Conservation (phyloP, 331 rosid genomes). For the Malus hybrid region DNA sequence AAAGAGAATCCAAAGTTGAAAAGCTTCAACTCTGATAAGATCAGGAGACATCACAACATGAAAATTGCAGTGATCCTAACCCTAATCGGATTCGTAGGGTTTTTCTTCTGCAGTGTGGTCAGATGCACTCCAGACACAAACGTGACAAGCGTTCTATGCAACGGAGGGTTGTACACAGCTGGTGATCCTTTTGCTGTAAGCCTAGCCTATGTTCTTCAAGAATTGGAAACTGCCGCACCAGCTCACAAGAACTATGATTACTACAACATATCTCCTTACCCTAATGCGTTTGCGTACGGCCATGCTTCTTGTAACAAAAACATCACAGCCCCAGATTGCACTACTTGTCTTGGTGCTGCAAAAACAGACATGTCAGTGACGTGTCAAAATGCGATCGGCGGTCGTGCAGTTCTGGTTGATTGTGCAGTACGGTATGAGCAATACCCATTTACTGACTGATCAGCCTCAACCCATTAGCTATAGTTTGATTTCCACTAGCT, state of each 20-base stretch:
- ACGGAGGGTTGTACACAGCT: slow-evolving; percentile 29
- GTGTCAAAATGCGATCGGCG: slow-evolving; percentile 50
- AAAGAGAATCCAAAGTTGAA: not conserved
- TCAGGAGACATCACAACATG: not conserved
- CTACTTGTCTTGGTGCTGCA: slow-evolving; percentile 46
- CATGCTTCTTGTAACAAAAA: slow-evolving; percentile 59
- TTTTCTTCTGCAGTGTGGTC: not conserved
- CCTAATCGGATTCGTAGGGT: slow-evolving; percentile 6
- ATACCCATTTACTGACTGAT: slow-evolving; percentile 62
- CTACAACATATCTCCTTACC: slow-evolving; percentile 60
- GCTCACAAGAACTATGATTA: slow-evolving; percentile 24
- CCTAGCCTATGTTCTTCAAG: slow-evolving; percentile 40
- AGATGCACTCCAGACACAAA: slow-evolving; percentile 30
- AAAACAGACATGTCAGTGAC: slow-evolving; percentile 29
- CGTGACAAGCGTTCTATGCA: slow-evolving; percentile 45
- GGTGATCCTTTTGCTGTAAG: slow-evolving; percentile 56
- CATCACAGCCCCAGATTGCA: slow-evolving; percentile 48
- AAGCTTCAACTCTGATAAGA: not conserved
- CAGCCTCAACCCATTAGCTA: not conserved
- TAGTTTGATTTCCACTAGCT: slow-evolving; percentile 4
- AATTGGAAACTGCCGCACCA: slow-evolving; percentile 30
- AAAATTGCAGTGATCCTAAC: not conserved
- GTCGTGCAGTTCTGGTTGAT: slow-evolving; percentile 51
- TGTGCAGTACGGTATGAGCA: slow-evolving; percentile 67
- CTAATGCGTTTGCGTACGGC: slow-evolving; percentile 70